These are phyloP conservation scores for Cajanus cajan DNA, from an alignment of 306 rosid genomes.

Conservation along the genomic window DNA sequence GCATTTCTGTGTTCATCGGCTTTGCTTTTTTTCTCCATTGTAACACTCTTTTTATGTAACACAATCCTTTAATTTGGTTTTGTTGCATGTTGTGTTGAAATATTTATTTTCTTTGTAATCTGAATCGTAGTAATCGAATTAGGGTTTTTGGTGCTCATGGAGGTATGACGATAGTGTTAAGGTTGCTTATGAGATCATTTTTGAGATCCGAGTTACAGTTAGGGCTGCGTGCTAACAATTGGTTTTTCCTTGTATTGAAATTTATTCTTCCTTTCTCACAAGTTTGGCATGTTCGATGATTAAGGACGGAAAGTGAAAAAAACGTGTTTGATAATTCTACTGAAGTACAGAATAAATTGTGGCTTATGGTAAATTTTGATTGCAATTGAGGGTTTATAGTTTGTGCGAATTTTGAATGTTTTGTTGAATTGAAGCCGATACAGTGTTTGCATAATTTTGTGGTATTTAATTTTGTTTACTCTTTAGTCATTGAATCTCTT, in stretches of 20 bases:
- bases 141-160: conserved; percentile 21
- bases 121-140: background rate
- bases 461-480: background rate
- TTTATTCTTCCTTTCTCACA: background rate
- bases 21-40: background rate
- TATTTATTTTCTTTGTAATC: background rate
- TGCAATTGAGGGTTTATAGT: background rate
- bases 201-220: background rate
- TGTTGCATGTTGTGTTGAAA: background rate
- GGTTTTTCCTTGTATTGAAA: background rate
- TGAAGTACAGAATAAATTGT: background rate
- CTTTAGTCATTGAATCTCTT: background rate
- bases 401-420: background rate
- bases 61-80: background rate
- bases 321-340: background rate
- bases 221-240: background rate
- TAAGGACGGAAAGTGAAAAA: background rate
- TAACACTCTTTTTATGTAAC: background rate
- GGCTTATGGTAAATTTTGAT: background rate
- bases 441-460: background rate
- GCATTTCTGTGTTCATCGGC: background rate
- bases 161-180: background rate
- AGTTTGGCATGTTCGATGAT: conserved; percentile 2
- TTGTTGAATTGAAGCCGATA: background rate
- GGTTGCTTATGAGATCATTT: background rate